Evolutionary conservation across 331 rosid genomes (phyloP).

Genomic region (Acacia concinna): DNA sequence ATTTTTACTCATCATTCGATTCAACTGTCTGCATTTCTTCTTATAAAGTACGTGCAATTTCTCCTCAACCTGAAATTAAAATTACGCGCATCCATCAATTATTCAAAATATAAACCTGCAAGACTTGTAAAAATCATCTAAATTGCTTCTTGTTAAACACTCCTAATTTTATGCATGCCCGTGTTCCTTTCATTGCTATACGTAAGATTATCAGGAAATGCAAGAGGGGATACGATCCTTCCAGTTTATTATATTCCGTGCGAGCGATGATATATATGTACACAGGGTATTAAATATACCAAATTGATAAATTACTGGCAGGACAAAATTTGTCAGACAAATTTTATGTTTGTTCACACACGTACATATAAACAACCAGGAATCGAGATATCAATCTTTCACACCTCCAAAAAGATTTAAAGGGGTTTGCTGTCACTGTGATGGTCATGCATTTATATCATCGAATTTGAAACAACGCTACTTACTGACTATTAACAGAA

Average conservation of each 20-base stretch:
- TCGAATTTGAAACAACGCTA: background rate
- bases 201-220: background rate
- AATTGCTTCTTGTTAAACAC: background rate
- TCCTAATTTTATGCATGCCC: background rate
- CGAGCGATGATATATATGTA: background rate
- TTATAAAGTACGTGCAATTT: constrained; percentile 60
- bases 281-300: background rate
- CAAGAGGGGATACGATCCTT: background rate
- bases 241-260: background rate
- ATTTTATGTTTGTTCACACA: background rate
- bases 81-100: background rate
- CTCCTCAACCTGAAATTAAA: constrained; percentile 77
- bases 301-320: too few species aligned
- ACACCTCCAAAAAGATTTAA: background rate
- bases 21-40: constrained; percentile 68
- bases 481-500: background rate
- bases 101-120: background rate
- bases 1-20: constrained; percentile 46
- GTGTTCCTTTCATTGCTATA: background rate
- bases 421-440: background rate
- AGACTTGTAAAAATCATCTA: background rate
- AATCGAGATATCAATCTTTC: background rate
- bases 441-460: too few species aligned
- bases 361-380: background rate
- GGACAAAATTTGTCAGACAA: background rate